Base-by-base conservation (phyloP, 371 early-diverging fungal species). In the Blyttiomyces sp. region DNA sequence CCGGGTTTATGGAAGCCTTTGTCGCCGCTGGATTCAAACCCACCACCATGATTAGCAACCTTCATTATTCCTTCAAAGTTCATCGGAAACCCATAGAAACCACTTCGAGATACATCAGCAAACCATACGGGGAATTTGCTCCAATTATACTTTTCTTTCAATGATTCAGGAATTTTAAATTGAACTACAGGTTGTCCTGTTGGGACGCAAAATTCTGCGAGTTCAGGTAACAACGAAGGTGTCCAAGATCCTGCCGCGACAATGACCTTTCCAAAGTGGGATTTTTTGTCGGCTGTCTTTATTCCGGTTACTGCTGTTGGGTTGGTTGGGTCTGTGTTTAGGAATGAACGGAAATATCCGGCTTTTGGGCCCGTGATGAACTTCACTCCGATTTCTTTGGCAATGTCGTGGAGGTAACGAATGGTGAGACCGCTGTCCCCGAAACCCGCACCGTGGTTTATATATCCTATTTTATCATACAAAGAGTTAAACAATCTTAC, bases 161-260 rank as follows among this genome's bases (percentile, higher is more conserved):
- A 27, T 31, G 36, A 43, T 34, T 55, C 44, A 34, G 65, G 63
- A 17, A 68, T 48, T 50, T 73, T 61, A 49, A 84, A 69, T 26
- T 83, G 81, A 9, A 82, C 52, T 0, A 84, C 83, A 3, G 79
- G 69, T 58, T 82, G 82, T 4, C 79, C 85, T 4, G 80, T 70
- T 0, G 83, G 79, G 11, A 66, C 60, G 27, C 80, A 52, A 21
- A 71, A 50, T 16, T 59, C 53, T 21, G 58, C 54, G 43, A 79
- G 50, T 33, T 80, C 74, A 0, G 70, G 70, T 1, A 84, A 59
- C 2, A 83, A 4, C 17, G 75, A 68, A 0, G 77, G 70, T n/a
- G 80, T 78, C 85, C 85, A 84, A 13, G 78, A 68, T 7, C 85
- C 85, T 16, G 82, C 75, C 0, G 79, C 74, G 46, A 83, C 53